Evolutionary conservation across 2,329 filamentous ascomycete genomes (phyloP).

Genomic region (Monilinia laxa): DNA sequence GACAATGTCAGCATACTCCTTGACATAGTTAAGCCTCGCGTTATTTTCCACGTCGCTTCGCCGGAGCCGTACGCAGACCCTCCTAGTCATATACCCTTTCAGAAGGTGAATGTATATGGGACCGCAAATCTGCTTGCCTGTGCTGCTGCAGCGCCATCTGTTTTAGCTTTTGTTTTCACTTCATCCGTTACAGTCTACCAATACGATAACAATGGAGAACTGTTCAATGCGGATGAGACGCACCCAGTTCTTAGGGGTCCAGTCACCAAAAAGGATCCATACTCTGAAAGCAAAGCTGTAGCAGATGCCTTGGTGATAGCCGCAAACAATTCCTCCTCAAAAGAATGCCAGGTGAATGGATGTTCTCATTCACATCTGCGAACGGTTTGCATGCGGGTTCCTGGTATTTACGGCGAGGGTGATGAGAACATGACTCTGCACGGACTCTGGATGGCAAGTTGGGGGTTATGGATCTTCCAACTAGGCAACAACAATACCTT

Average conservation of each 20-base stretch:
- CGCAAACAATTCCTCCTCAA: neutral
- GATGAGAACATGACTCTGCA: constrained; percentile 1
- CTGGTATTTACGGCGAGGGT: neutral
- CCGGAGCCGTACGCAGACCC: neutral
- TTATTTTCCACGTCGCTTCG: constrained; percentile 34
- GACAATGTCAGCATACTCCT: constrained; percentile 31
- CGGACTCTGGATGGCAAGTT: neutral
- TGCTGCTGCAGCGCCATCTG: neutral
- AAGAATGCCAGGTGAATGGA: neutral
- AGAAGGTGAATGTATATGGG: neutral
- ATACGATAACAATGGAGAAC: neutral
- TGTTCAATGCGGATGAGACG: neutral
- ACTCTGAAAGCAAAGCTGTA: neutral
- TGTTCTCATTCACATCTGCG: neutral
- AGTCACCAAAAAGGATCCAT: neutral
- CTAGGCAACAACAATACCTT: neutral
- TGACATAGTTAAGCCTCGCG: constrained; percentile 32
- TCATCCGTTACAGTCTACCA: neutral
- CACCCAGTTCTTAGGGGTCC: neutral
- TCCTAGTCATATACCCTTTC: neutral
- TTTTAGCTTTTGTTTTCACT: neutral
- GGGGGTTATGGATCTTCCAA: neutral
- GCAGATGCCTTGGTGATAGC: neutral
- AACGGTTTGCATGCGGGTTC: neutral
- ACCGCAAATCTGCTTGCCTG: neutral